Evolutionary conservation across 192 early-diverging fungal species (phyloP).

Genomic region (Coemansia sp.): DNA sequence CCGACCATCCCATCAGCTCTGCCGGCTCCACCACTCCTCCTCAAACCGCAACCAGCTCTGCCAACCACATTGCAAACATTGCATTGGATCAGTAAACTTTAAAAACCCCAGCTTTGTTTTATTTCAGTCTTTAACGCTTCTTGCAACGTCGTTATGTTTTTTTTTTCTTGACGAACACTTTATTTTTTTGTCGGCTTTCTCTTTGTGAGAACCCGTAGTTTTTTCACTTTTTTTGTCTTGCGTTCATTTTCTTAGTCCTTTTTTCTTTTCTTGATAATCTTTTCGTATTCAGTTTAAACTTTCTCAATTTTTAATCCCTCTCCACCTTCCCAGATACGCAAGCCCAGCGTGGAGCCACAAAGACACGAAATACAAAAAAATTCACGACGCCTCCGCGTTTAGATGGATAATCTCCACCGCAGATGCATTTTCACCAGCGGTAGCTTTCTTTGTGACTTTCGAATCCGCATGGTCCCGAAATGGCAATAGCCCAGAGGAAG

Average conservation of each 20-base stretch:
- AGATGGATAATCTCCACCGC: no score
- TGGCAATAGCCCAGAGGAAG: no score
- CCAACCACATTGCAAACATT: slow-evolving; percentile 21
- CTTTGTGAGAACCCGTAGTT: background rate
- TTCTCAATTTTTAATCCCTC: no score
- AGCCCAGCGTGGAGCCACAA: no score
- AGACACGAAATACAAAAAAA: no score
- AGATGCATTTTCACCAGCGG: no score
- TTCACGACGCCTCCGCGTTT: no score
- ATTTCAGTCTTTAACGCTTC: background rate
- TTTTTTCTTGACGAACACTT: background rate
- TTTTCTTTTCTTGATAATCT: background rate
- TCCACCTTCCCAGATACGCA: no score
- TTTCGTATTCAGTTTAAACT: no score
- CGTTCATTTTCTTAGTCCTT: background rate
- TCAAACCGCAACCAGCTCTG: slow-evolving; percentile 16
- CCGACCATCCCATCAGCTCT: slow-evolving; percentile 13
- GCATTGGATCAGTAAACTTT: slow-evolving; percentile 39
- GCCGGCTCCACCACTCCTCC: slow-evolving; percentile 34
- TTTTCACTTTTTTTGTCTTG: background rate
- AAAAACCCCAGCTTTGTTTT: background rate
- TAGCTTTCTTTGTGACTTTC: no score
- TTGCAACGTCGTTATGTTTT: background rate
- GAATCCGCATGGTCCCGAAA: background rate
- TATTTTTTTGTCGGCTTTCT: background rate